phyloP scores from a whole-genome alignment of 495 filamentous ascomycete species.

The Podospora sp. region DNA sequence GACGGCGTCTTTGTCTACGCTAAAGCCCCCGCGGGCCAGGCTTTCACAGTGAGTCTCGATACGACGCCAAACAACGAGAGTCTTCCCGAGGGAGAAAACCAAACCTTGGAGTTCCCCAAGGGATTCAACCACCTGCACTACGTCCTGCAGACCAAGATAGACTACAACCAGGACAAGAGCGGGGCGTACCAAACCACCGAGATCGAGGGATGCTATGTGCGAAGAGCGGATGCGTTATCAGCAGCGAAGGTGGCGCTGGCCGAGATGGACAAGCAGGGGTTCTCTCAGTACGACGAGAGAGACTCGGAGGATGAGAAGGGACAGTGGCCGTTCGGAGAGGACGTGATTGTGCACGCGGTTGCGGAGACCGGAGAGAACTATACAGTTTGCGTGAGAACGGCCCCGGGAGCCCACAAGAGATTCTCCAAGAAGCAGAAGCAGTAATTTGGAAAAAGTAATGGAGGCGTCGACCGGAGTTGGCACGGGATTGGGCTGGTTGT shows the following conservation, averaged over 20 bases:
- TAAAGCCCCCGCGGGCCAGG: slow-evolving; percentile 34
- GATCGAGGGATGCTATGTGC: slow-evolving; percentile 43
- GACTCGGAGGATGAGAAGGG: slow-evolving; percentile 20
- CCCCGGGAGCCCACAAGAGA: slow-evolving; percentile 25
- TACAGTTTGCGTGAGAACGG: slow-evolving; percentile 38
- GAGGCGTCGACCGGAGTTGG: neutral
- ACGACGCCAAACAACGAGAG: slow-evolving; percentile 42
- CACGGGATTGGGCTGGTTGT: neutral
- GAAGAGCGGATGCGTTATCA: slow-evolving; percentile 32
- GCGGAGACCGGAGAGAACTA: slow-evolving; percentile 46
- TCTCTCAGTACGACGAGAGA: slow-evolving; percentile 45
- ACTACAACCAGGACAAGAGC: slow-evolving; percentile 42
- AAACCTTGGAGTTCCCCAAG: slow-evolving; percentile 30
- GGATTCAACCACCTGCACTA: slow-evolving; percentile 41
- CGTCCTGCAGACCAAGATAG: slow-evolving; percentile 44
- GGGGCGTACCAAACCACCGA: slow-evolving; percentile 39
- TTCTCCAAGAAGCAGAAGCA: slow-evolving; percentile 20
- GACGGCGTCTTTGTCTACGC: slow-evolving; percentile 43
- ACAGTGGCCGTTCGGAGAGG: slow-evolving; percentile 50
- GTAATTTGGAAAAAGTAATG: neutral
- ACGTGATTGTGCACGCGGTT: slow-evolving; percentile 47
- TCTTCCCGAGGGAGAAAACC: slow-evolving; percentile 27
- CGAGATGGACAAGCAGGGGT: slow-evolving; percentile 31
- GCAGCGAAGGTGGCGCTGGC: slow-evolving; percentile 34
- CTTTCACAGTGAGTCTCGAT: slow-evolving; percentile 43